phyloP scores from a whole-genome alignment of 345 rosid genomes.

The Eucalyptus guilfoylei region DNA sequence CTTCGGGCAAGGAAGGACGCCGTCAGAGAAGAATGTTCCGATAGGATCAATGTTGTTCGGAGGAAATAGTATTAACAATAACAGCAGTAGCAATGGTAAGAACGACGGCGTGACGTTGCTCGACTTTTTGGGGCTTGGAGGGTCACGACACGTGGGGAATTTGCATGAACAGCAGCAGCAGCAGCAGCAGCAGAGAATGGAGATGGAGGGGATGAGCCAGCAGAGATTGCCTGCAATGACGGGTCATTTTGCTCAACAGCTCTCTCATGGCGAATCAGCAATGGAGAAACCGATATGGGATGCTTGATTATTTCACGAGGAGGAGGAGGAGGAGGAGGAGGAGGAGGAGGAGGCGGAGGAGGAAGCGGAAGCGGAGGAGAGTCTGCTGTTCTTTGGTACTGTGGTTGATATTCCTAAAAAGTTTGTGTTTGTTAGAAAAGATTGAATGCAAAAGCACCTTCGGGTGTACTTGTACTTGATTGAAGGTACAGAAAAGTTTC shows the following conservation, averaged over 20 bases:
- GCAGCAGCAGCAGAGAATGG: neutral
- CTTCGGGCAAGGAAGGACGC: slow-evolving; percentile 7
- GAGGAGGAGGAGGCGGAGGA: neutral
- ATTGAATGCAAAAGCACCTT: neutral
- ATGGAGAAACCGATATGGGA: slow-evolving; percentile 52
- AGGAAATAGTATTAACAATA: slow-evolving; percentile 1
- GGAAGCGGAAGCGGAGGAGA: neutral
- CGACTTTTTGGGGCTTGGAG: slow-evolving; percentile 57
- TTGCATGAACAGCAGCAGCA: slow-evolving; percentile 28
- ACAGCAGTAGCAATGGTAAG: neutral
- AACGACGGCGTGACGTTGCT: slow-evolving; percentile 18
- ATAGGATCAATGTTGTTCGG: slow-evolving; percentile 13
- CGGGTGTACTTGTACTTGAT: neutral
- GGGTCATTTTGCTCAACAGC: slow-evolving; percentile 19
- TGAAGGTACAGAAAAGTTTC: neutral
- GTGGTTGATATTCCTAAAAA: neutral
- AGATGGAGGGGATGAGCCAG: neutral
- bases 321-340: neutral
- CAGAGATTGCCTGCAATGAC: neutral
- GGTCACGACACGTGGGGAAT: slow-evolving; percentile 2
- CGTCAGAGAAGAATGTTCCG: neutral
- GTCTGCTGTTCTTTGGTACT: neutral
- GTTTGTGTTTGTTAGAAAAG: neutral
- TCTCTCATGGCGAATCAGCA: slow-evolving; percentile 25
- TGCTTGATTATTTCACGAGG: slow-evolving; percentile 7